Evolutionary conservation across 306 rosid species (phyloP).

Genomic region (Acacia melanoxylon): DNA sequence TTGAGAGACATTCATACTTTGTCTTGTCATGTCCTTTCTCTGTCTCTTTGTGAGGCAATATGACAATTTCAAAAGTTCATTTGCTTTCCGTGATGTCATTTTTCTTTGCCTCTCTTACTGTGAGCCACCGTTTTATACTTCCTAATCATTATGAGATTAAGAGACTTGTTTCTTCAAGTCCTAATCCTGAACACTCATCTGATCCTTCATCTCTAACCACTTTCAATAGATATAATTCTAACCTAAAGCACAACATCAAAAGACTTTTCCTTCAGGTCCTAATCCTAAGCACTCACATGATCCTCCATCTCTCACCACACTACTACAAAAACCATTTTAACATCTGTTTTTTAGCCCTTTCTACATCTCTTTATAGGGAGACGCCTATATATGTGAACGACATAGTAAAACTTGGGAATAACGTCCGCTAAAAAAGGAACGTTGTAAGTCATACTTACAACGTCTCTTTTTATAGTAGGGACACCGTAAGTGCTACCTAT

Average conservation of each 20-base stretch:
- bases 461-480: too few relatives aligned
- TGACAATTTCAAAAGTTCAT: not conserved
- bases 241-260: not conserved
- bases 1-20: not conserved
- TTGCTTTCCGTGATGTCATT: not conserved
- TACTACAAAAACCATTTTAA: too few relatives aligned
- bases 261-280: not conserved
- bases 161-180: not conserved
- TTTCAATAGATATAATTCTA: not conserved
- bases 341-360: too few relatives aligned
- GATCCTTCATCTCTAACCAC: not conserved
- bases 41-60: not conserved
- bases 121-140: not conserved
- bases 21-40: too few relatives aligned
- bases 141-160: not conserved
- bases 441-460: too few relatives aligned
- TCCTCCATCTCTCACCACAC: not conserved
- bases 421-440: too few relatives aligned
- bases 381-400: too few relatives aligned
- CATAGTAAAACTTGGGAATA: too few relatives aligned
- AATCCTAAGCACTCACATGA: not conserved
- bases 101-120: not conserved
- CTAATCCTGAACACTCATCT: not conserved
- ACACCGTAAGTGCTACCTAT: too few relatives aligned
- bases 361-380: too few relatives aligned